phyloP scores from a whole-genome alignment of 495 filamentous ascomycete genomes.

The Pseudevernia furfuracea region DNA sequence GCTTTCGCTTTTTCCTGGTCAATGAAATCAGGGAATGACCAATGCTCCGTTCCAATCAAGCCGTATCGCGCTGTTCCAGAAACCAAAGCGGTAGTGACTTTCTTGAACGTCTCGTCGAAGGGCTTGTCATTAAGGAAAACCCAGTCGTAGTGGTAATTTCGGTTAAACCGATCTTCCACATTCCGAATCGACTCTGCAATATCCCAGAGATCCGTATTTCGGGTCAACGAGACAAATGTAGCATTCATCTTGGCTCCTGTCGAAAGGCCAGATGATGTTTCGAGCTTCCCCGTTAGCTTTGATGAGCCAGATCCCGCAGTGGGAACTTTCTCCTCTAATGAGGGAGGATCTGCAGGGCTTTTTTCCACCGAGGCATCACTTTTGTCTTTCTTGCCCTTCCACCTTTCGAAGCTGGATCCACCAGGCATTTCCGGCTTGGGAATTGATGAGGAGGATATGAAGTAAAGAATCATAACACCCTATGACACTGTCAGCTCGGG shows the following conservation, averaged over 20 bases:
- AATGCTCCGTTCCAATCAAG: conserved; percentile 73
- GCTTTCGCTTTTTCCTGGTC: conserved; percentile 76
- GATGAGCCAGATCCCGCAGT: background rate
- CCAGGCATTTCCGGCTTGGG: conserved; percentile 29
- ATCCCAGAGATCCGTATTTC: conserved; percentile 92
- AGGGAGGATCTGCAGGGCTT: background rate
- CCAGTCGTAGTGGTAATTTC: conserved; percentile 95
- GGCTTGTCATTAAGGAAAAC: conserved; percentile 95
- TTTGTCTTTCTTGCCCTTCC: conserved; percentile 27
- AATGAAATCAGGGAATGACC: conserved; percentile 82
- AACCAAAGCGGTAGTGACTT: conserved; percentile 78
- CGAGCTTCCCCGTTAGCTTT: background rate
- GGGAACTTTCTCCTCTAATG: conserved; percentile 2
- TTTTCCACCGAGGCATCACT: background rate
- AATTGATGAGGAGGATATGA: conserved; percentile 66
- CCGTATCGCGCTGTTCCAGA: conserved; percentile 89
- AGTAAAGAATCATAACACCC: conserved; percentile 69
- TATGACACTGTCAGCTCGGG: conserved; percentile 29
- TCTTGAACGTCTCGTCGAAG: conserved; percentile 88
- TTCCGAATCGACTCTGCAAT: conserved; percentile 90
- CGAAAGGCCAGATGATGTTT: conserved; percentile 18
- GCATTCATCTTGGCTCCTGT: conserved; percentile 65
- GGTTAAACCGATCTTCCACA: conserved; percentile 95
- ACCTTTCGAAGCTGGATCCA: conserved; percentile 19
- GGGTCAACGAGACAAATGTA: conserved; percentile 90